These are phyloP conservation scores for Acanthamoeba sp. DNA, from an alignment of 208 protist genomes.

Conservation along the genomic window DNA sequence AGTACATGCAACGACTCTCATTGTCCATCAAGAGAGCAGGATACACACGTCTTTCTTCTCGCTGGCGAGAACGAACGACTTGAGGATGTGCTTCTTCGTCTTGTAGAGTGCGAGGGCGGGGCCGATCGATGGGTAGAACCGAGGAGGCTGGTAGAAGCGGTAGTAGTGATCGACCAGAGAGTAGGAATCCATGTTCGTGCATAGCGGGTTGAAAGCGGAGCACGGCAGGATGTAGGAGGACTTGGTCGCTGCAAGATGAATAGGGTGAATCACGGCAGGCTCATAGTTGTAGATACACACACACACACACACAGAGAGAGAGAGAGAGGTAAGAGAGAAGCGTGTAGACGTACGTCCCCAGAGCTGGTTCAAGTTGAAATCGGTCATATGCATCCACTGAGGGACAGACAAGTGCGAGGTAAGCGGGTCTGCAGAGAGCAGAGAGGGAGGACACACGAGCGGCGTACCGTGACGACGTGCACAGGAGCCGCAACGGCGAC, in stretches of 20 bases:
- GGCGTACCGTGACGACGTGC: too few relatives aligned
- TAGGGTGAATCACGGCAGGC: too few relatives aligned
- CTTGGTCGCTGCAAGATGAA: not conserved
- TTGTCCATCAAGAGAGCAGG: not conserved
- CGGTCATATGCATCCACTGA: too few relatives aligned
- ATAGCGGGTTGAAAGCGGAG: not conserved
- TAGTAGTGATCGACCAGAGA: not conserved
- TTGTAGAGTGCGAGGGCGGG: not conserved
- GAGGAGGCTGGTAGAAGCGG: conserved; percentile 6
- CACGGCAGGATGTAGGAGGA: not conserved
- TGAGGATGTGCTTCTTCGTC: not conserved
- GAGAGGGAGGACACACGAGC: too few relatives aligned
- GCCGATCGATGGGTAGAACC: not conserved
- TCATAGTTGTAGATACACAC: too few relatives aligned
- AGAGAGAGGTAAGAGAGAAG: not conserved
- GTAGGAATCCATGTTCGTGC: not conserved
- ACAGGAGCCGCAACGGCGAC: too few relatives aligned
- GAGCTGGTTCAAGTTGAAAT: not conserved
- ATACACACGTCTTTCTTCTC: not conserved
- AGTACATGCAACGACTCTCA: too few relatives aligned
- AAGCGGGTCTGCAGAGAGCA: too few relatives aligned
- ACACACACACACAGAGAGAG: too few relatives aligned
- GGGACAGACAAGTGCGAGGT: too few relatives aligned
- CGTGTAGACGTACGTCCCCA: not conserved
- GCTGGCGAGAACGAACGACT: not conserved